Conservation (phyloP, 2,329 filamentous ascomycete genomes). For the Colletotrichum brevisporum region DNA sequence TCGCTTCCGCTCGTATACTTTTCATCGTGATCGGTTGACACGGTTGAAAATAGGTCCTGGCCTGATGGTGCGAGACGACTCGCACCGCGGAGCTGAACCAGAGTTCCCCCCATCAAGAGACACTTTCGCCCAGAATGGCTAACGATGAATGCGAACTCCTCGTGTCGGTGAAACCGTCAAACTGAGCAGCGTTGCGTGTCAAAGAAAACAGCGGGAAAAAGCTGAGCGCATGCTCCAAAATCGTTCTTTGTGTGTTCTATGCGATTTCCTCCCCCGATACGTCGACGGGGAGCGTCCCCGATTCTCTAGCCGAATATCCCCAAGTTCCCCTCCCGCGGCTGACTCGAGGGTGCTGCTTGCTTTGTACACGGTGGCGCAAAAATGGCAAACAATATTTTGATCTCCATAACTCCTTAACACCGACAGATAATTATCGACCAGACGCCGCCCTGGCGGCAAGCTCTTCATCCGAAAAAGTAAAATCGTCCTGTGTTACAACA, state of each 20-base stretch:
- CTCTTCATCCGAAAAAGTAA: conserved; percentile 35
- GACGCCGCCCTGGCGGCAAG: conserved; percentile 25
- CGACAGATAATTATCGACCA: conserved; percentile 25
- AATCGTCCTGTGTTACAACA: conserved; percentile 69
- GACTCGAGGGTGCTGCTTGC: conserved; percentile 23
- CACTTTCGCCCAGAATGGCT: background rate
- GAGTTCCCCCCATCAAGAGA: background rate
- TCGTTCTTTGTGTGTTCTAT: background rate
- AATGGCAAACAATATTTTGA: conserved; percentile 12
- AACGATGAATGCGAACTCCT: background rate
- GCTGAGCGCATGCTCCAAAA: too few relatives aligned
- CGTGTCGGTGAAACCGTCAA: background rate
- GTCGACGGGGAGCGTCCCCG: conserved; percentile 10
- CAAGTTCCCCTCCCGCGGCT: conserved; percentile 1
- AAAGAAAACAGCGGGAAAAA: background rate
- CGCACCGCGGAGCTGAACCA: conserved; percentile 1
- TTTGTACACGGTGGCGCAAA: background rate
- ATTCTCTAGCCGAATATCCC: background rate
- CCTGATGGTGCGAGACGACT: too few relatives aligned
- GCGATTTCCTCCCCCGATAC: background rate
- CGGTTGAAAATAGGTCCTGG: conserved; percentile 12
- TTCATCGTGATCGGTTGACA: conserved; percentile 25
- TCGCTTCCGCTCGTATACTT: conserved; percentile 13
- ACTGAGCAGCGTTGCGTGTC: background rate
- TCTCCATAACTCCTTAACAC: conserved; percentile 37